phyloP scores from a whole-genome alignment of 768 basidiomycete genomes.

The Mycena vitilis region DNA sequence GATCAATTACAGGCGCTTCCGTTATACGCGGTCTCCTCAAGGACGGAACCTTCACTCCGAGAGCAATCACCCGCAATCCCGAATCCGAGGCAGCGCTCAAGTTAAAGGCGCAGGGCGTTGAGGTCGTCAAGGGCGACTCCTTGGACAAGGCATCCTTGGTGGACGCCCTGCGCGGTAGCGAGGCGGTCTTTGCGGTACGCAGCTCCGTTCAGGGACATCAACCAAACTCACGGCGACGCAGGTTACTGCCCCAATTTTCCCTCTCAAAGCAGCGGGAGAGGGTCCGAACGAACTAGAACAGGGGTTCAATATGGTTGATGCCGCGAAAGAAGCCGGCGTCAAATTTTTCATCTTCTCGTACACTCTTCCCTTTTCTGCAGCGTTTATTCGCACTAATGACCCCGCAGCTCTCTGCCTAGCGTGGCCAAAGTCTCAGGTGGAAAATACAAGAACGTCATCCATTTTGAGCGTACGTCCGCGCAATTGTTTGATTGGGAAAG shows the following conservation, averaged over 20 bases:
- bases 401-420: not conserved
- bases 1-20: conserved; percentile 37
- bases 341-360: conserved; percentile 9
- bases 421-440: not conserved
- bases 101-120: conserved; percentile 39
- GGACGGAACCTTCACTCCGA: conserved; percentile 49
- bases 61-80: conserved; percentile 47
- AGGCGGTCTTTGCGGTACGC: conserved; percentile 48
- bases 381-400: not conserved
- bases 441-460: not conserved
- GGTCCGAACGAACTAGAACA: not conserved
- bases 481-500: not conserved
- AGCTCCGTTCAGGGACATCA: too few species aligned
- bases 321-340: not conserved
- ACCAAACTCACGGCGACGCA: too few species aligned
- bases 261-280: not conserved
- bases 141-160: conserved; percentile 44
- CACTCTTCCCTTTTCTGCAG: not conserved
- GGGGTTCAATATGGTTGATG: conserved; percentile 8
- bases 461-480: not conserved
- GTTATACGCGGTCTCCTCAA: conserved; percentile 44
- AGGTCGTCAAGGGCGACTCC: conserved; percentile 36
- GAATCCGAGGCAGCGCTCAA: conserved; percentile 40
- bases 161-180: conserved; percentile 41
- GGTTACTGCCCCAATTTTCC: not conserved